These are phyloP conservation scores for Rehmannia glutinosa DNA, from an alignment of 257 asterid genomes.

Conservation along the genomic window DNA sequence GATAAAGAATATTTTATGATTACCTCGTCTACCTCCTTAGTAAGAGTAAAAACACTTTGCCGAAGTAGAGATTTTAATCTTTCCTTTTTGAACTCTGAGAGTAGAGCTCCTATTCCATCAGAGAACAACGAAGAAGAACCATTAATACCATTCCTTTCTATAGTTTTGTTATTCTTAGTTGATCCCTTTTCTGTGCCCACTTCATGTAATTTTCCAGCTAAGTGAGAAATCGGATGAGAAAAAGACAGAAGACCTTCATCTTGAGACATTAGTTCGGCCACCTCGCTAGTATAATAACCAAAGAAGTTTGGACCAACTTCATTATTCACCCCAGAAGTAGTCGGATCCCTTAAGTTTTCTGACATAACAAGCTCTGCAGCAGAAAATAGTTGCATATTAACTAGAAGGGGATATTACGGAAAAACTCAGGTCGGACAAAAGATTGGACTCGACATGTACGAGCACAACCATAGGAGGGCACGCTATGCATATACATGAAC, in stretches of 20 bases:
- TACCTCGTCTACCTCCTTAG: constrained; percentile 81
- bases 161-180: constrained; percentile 16
- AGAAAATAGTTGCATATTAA: constrained; percentile 19
- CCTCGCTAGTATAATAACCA: constrained; percentile 48
- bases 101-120: constrained; percentile 51
- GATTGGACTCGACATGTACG: neutral
- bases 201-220: constrained; percentile 20
- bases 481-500: neutral
- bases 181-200: constrained; percentile 14
- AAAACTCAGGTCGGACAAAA: neutral
- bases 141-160: neutral
- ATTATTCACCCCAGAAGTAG: constrained; percentile 20
- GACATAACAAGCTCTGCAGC: constrained; percentile 44
- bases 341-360: constrained; percentile 20
- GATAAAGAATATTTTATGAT: neutral
- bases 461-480: neutral
- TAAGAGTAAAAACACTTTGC: constrained; percentile 51
- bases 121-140: constrained; percentile 43
- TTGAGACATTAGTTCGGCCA: constrained; percentile 44
- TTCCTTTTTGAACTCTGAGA: constrained; percentile 50
- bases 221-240: constrained; percentile 20
- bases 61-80: constrained; percentile 52
- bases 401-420: neutral
- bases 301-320: constrained; percentile 61
- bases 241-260: constrained; percentile 42